Percentiles rank a stretch among this genome's conserved stretches.
Conservation (phyloP, 495 filamentous ascomycete species). For the Daldinia grandis region DNA sequence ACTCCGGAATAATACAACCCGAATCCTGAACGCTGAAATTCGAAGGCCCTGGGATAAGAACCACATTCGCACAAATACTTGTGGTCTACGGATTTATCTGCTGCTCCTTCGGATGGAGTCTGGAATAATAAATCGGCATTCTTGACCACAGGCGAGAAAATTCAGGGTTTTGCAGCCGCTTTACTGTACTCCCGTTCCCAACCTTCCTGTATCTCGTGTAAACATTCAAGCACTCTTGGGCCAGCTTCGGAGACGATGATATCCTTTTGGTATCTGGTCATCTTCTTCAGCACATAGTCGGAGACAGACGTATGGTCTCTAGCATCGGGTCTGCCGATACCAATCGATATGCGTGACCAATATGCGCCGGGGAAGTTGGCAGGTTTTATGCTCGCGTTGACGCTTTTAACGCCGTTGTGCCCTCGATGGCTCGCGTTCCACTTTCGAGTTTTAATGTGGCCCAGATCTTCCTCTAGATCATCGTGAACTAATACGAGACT, state of each 20-base stretch:
- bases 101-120: not conserved
- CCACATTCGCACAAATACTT: not conserved
- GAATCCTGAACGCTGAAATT: too few relatives aligned
- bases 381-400: constrained; percentile 58
- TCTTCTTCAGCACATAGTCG: constrained; percentile 72
- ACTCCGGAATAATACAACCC: not conserved
- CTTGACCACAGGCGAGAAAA: not conserved
- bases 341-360: constrained; percentile 66
- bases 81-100: not conserved
- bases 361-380: constrained; percentile 31
- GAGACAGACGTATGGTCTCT: constrained; percentile 66
- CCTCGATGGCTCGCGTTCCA: constrained; percentile 72
- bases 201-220: constrained; percentile 58
- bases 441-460: constrained; percentile 64
- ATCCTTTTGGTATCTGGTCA: constrained; percentile 59
- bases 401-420: constrained; percentile 82
- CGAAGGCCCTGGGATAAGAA: too few relatives aligned
- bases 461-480: constrained; percentile 76
- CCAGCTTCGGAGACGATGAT: constrained; percentile 60
- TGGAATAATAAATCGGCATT: not conserved
- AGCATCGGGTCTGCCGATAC: constrained; percentile 73
- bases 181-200: constrained; percentile 39
- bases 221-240: constrained; percentile 56
- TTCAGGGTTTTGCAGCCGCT: not conserved
- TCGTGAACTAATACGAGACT: constrained; percentile 81